phyloP scores from a whole-genome alignment of 2,329 filamentous ascomycete species.

The Ramularia endophylla region DNA sequence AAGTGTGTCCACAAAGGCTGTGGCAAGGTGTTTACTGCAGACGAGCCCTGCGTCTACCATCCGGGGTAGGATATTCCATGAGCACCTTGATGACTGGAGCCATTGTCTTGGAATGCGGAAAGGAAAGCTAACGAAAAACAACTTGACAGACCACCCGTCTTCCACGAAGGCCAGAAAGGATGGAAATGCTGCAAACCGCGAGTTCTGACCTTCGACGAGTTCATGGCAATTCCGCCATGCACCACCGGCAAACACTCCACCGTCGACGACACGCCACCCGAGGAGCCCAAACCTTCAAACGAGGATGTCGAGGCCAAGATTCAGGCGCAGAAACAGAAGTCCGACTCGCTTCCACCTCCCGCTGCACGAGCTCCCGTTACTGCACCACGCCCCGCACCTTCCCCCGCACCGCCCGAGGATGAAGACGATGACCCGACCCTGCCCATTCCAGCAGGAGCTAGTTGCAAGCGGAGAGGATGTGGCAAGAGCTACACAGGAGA shows the following conservation, averaged over 20 bases:
- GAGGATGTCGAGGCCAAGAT: constrained; percentile 31
- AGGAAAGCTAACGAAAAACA: constrained; percentile 8
- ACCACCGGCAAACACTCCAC: constrained; percentile 89
- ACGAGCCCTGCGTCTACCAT: constrained; percentile 80
- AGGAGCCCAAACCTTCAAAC: constrained; percentile 19
- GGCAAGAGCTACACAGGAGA: constrained; percentile 55
- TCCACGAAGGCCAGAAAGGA: constrained; percentile 99
- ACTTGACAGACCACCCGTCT: constrained; percentile 56
- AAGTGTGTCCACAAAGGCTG: constrained; percentile 98
- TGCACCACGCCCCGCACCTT: constrained; percentile 31
- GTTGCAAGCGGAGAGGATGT: constrained; percentile 75
- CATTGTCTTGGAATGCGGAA: background rate
- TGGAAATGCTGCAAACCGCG: constrained; percentile 99
- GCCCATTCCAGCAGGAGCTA: constrained; percentile 65
- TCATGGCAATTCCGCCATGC: constrained; percentile 86
- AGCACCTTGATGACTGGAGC: constrained; percentile 14
- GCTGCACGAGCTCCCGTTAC: constrained; percentile 24
- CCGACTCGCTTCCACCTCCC: constrained; percentile 21
- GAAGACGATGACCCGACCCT: constrained; percentile 79
- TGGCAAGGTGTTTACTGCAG: constrained; percentile 77
- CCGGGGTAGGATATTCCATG: constrained; percentile 31
- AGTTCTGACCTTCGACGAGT: constrained; percentile 96
- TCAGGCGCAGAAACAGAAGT: constrained; percentile 22
- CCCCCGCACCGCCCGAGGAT: constrained; percentile 61
- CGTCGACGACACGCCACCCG: constrained; percentile 62